Conservation (phyloP, 306 rosid genomes). For the Fragaria vesca region DNA sequence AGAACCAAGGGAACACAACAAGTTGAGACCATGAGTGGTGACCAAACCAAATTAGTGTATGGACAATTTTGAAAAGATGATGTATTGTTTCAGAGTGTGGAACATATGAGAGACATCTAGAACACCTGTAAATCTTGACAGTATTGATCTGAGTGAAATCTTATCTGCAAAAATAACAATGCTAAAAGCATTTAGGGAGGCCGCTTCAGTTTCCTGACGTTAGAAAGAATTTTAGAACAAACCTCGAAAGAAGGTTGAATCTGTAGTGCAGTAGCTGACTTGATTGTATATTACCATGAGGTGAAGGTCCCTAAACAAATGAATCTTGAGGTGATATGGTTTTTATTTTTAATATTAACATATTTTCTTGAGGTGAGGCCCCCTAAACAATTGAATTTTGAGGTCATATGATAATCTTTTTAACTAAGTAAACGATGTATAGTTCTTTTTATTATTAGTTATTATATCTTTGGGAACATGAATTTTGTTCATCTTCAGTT, state of each 20-base stretch:
- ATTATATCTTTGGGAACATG: neutral
- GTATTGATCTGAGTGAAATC: neutral
- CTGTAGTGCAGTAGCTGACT: neutral
- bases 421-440: neutral
- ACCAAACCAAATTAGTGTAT: neutral
- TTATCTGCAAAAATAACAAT: neutral
- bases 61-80: neutral
- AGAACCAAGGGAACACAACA: constrained; percentile 22
- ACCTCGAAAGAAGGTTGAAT: neutral
- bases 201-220: neutral
- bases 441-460: neutral
- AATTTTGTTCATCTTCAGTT: constrained; percentile 4
- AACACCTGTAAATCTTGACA: neutral
- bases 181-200: neutral
- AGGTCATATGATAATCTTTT: neutral
- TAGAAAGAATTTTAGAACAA: neutral
- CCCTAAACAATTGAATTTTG: too few species aligned
- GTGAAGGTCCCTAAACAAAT: neutral
- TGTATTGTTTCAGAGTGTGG: neutral
- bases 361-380: too few species aligned
- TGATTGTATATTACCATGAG: neutral
- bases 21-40: neutral
- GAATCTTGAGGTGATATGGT: neutral
- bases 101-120: neutral
- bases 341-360: too few species aligned